Percentiles rank a stretch among this genome's conserved stretches.
Conservation (phyloP, 805 yeast genomes). For the Teunomyces tritomae region DNA sequence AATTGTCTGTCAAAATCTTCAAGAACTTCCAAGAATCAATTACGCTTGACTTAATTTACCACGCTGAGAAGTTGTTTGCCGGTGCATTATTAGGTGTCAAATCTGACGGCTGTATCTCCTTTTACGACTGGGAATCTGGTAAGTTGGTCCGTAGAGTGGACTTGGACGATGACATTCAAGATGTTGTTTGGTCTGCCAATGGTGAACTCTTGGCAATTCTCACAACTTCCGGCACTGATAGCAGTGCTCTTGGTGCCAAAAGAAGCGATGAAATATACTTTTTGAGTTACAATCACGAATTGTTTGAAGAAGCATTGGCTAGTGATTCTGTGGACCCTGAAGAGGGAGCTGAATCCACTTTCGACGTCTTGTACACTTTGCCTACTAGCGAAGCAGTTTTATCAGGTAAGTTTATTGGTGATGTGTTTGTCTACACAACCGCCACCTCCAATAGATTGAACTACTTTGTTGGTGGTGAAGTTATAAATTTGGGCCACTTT, state of each 20-base stretch:
- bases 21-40: constrained; percentile 83
- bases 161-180: constrained; percentile 68
- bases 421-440: constrained; percentile 91
- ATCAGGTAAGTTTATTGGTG: constrained; percentile 96
- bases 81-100: constrained; percentile 88
- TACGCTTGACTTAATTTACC: constrained; percentile 62
- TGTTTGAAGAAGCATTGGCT: constrained; percentile 60
- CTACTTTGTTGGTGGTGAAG: constrained; percentile 92
- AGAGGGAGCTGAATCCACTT: constrained; percentile 86
- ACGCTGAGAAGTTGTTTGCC: constrained; percentile 78
- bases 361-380: constrained; percentile 80
- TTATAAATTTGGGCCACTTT: constrained; percentile 88
- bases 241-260: constrained; percentile 30
- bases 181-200: constrained; percentile 88
- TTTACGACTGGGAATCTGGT: constrained; percentile 94
- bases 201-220: constrained; percentile 84
- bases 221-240: constrained; percentile 27
- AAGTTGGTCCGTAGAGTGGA: constrained; percentile 82
- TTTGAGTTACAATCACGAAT: constrained; percentile 66
- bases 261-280: constrained; percentile 69
- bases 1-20: constrained; percentile 63
- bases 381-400: constrained; percentile 66
- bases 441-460: constrained; percentile 76
- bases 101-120: constrained; percentile 79
- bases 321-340: constrained; percentile 62